Conservation (phyloP, 2,329 filamentous ascomycete species). For the Alternaria triticimaculans region DNA sequence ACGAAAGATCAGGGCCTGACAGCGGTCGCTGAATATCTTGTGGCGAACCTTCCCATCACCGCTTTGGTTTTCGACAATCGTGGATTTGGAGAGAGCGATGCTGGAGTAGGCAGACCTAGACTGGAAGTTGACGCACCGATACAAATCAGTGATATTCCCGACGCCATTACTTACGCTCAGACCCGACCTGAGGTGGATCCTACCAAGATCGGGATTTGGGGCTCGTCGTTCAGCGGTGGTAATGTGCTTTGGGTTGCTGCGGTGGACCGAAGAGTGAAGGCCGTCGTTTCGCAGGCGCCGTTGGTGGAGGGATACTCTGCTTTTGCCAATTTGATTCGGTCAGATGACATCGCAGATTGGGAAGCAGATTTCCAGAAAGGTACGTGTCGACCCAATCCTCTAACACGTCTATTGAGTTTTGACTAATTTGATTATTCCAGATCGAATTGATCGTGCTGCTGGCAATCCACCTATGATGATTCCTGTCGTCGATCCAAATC, state of each 20-base stretch:
- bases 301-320: background rate
- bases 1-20: background rate
- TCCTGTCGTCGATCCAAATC: background rate
- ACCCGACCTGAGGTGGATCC: background rate
- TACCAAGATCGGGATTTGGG: slow-evolving; percentile 5
- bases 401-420: background rate
- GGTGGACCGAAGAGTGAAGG: slow-evolving; percentile 9
- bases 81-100: slow-evolving; percentile 1
- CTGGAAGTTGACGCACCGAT: background rate
- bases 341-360: background rate
- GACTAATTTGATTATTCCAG: background rate
- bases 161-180: slow-evolving; percentile 2
- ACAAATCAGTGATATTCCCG: background rate
- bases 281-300: slow-evolving; percentile 1
- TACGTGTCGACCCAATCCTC: background rate
- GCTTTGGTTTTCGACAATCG: slow-evolving; percentile 3
- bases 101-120: background rate
- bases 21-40: background rate
- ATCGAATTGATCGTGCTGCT: background rate
- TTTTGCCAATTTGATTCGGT: background rate
- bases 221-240: background rate
- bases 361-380: background rate
- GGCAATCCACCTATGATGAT: background rate
- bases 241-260: slow-evolving; percentile 2
- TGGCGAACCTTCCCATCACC: background rate